Percentiles rank a stretch among this genome's conserved stretches.
Conservation (phyloP, 1,284 basidiomycete genomes). For the Mixia osmundae region DNA sequence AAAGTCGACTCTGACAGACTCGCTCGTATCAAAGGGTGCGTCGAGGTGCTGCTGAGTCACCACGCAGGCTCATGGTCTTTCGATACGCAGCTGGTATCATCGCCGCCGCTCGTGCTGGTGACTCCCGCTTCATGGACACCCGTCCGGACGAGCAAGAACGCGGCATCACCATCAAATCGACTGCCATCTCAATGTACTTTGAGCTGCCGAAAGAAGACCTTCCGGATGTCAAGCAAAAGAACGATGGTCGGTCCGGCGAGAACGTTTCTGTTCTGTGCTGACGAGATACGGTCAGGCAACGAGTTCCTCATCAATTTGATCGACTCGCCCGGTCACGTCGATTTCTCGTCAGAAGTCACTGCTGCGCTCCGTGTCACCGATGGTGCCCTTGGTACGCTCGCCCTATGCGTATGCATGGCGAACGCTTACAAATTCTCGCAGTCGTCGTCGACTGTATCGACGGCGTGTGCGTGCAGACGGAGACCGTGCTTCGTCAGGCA, state of each 20-base stretch:
- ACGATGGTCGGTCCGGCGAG: slow-evolving; percentile 36
- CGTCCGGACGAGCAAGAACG: slow-evolving; percentile 97
- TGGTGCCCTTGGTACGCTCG: slow-evolving; percentile 33
- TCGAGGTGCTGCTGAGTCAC: no score
- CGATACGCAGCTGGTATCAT: slow-evolving; percentile 99
- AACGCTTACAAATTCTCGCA: slow-evolving; percentile 17
- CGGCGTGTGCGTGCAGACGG: slow-evolving; percentile 99
- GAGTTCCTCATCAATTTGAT: slow-evolving; percentile 99
- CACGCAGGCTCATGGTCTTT: no score
- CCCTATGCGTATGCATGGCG: slow-evolving; percentile 96
- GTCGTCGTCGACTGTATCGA: slow-evolving; percentile 99
- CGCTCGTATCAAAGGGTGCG: slow-evolving; percentile 96
- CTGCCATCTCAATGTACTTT: slow-evolving; percentile 99
- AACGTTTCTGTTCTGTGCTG: background rate
- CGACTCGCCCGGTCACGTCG: slow-evolving; percentile 98
- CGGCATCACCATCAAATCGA: slow-evolving; percentile 99
- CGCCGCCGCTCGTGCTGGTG: slow-evolving; percentile 80
- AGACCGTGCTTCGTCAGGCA: slow-evolving; percentile 95
- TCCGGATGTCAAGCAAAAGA: slow-evolving; percentile 71
- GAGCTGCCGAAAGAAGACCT: slow-evolving; percentile 79
- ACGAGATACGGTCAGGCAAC: slow-evolving; percentile 34
- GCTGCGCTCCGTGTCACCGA: slow-evolving; percentile 99
- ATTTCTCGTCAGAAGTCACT: slow-evolving; percentile 99
- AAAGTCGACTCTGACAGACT: slow-evolving; percentile 98
- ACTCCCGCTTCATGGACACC: slow-evolving; percentile 94